Conservation (phyloP, 1,284 basidiomycete genomes). For the Volvariella surrecta region DNA sequence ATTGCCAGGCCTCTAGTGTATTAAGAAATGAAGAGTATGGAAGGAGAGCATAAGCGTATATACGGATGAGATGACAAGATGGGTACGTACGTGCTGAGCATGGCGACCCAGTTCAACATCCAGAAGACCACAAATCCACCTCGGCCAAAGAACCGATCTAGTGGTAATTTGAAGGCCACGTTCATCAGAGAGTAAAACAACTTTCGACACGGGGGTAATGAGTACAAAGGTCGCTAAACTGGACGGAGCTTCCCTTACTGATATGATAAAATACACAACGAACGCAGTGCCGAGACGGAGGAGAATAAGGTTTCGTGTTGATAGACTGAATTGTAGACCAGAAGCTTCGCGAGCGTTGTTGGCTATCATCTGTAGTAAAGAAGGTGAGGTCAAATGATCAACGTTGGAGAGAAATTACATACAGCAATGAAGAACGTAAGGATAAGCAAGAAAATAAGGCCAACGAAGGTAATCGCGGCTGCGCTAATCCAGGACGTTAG, state of each 20-base stretch:
- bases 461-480: constrained; percentile 59
- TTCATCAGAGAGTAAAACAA: constrained; percentile 57
- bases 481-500: constrained; percentile 34
- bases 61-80: neutral
- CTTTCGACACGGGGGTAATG: constrained; percentile 16
- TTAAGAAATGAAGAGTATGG: neutral
- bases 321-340: constrained; percentile 42
- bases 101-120: constrained; percentile 61
- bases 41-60: neutral
- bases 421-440: constrained; percentile 34
- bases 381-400: constrained; percentile 25
- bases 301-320: constrained; percentile 41
- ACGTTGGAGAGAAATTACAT: constrained; percentile 11
- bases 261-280: constrained; percentile 49
- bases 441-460: constrained; percentile 69
- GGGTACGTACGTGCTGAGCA: constrained; percentile 49
- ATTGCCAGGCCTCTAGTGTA: constrained; percentile 41
- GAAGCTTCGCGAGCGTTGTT: constrained; percentile 28
- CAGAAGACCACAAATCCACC: constrained; percentile 70
- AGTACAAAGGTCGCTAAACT: constrained; percentile 1
- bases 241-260: constrained; percentile 28
- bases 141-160: constrained; percentile 41
- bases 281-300: constrained; percentile 49
- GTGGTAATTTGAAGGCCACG: constrained; percentile 57
- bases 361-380: constrained; percentile 18